Percentiles rank a stretch among this genome's conserved stretches.
Conservation (phyloP, 169 alveolate species). For the Eimeria zaria region DNA sequence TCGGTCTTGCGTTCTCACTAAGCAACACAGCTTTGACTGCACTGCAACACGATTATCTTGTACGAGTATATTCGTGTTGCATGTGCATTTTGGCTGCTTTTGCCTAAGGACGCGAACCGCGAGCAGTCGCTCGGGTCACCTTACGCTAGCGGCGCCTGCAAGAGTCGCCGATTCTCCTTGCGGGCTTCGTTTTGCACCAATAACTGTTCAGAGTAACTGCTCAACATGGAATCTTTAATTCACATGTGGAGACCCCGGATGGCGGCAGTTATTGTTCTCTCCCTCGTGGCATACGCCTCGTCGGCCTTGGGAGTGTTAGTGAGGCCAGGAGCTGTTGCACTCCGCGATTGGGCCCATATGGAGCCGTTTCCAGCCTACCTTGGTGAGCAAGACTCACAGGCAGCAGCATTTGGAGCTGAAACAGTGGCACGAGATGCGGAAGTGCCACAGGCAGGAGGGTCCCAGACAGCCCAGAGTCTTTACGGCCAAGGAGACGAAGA, state of each 20-base stretch:
- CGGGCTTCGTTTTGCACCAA: not conserved
- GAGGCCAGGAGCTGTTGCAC: not conserved
- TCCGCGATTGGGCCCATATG: not conserved
- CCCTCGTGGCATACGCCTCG: constrained; percentile 2
- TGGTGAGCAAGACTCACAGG: not conserved
- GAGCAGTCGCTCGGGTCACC: not conserved
- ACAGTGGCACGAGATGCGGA: not conserved
- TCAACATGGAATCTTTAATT: not conserved
- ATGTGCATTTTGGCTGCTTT: not conserved
- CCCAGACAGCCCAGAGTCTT: not conserved
- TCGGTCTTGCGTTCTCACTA: not conserved
- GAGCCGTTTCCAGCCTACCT: not conserved
- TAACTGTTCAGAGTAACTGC: not conserved
- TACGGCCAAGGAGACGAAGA: not conserved
- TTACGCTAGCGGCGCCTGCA: not conserved
- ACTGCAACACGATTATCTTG: not conserved
- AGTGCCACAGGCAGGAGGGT: not conserved
- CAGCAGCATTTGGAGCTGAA: not conserved
- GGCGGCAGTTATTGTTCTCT: not conserved
- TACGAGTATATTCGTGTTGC: too few species aligned
- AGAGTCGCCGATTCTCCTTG: not conserved
- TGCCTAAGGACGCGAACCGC: not conserved
- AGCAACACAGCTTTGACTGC: not conserved
- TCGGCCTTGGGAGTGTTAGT: not conserved
- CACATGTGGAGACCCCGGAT: not conserved